Conservation (phyloP, 352 stramenopile genomes). For the Phytophthora ramorum region DNA sequence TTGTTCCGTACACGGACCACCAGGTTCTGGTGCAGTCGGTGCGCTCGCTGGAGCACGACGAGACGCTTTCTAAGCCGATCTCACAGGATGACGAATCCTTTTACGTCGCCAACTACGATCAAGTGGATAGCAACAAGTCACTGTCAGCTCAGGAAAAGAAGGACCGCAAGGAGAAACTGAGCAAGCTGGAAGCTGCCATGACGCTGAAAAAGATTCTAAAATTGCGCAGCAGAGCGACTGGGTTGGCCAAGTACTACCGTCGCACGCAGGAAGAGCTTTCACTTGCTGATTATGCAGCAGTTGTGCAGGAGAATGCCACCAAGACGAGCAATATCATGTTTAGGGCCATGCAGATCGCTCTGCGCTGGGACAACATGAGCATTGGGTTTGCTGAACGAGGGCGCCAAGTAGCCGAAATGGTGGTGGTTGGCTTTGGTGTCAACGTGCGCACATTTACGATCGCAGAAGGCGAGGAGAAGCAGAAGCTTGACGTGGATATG, state of each 20-base stretch:
- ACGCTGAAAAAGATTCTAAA: conserved; percentile 58
- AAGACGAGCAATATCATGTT: conserved; percentile 66
- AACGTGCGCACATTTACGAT: conserved; percentile 53
- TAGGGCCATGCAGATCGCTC: conserved; percentile 53
- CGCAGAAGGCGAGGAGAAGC: conserved; percentile 51
- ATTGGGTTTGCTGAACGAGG: conserved; percentile 52
- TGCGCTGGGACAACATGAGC: conserved; percentile 65
- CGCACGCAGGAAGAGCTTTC: conserved; percentile 47
- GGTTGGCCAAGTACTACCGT: conserved; percentile 54
- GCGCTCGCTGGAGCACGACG: conserved; percentile 53
- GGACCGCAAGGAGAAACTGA: conserved; percentile 42
- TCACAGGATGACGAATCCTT: conserved; percentile 55
- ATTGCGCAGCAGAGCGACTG: conserved; percentile 47
- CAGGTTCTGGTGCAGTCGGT: conserved; percentile 59
- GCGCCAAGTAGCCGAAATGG: conserved; percentile 56
- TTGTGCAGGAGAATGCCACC: conserved; percentile 49
- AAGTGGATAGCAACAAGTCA: conserved; percentile 52
- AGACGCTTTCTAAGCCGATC: conserved; percentile 44
- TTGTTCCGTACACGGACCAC: conserved; percentile 64
- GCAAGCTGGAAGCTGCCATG: conserved; percentile 48
- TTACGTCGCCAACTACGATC: conserved; percentile 58
- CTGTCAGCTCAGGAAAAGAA: conserved; percentile 56
- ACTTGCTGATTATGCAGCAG: conserved; percentile 41
- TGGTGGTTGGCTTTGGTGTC: conserved; percentile 56
- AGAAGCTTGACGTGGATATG: conserved; percentile 60